Conservation (phyloP, 176 grass and related monocot genomes). For the Rhynchospora pubera region DNA sequence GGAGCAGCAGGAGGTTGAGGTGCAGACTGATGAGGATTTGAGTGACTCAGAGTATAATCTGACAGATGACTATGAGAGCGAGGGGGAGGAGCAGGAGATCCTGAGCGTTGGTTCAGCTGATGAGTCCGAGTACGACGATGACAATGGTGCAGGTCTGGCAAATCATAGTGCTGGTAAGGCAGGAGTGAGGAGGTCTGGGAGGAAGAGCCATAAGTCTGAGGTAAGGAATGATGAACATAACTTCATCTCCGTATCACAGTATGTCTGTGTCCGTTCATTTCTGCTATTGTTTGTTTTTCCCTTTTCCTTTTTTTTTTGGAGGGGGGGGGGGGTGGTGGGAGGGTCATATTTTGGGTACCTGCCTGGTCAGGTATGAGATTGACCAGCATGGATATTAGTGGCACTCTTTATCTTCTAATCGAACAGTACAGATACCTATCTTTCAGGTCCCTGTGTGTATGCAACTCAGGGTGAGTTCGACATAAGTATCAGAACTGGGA, state of each 20-base stretch:
- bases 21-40: conserved; percentile 62
- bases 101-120: conserved; percentile 46
- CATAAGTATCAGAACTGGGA: not conserved
- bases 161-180: conserved; percentile 30
- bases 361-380: not conserved
- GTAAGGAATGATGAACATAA: conserved; percentile 30
- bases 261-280: not conserved
- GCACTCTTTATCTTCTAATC: too few relatives aligned
- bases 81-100: conserved; percentile 55
- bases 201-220: conserved; percentile 62
- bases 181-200: conserved; percentile 61
- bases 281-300: too few relatives aligned
- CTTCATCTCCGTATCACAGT: not conserved
- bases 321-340: not conserved
- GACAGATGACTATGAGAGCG: conserved; percentile 68
- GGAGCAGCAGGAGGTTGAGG: conserved; percentile 62
- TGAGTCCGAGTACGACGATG: conserved; percentile 55
- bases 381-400: too few relatives aligned
- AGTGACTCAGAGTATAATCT: conserved; percentile 96
- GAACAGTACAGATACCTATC: too few relatives aligned
- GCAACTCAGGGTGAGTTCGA: not conserved
- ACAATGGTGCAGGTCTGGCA: conserved; percentile 26
- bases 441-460: not conserved
- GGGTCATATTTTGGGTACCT: not conserved
- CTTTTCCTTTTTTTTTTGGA: not conserved